These are phyloP conservation scores for Taphrina flavorubra DNA, from an alignment of 1,139 yeast species.

Conservation along the genomic window DNA sequence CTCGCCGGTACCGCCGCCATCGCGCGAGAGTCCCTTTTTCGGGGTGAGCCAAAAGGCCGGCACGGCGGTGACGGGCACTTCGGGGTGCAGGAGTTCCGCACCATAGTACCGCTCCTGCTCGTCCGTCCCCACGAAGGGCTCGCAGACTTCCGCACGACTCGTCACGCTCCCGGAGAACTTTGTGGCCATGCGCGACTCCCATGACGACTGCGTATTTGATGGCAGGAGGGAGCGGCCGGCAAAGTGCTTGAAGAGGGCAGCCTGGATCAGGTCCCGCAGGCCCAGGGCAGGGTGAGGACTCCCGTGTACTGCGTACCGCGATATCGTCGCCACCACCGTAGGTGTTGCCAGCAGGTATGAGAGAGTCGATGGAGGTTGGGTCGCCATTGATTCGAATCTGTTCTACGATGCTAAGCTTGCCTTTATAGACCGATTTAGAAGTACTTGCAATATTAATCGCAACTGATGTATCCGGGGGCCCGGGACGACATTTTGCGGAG, in stretches of 20 bases:
- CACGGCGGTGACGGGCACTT: slow-evolving; percentile 10
- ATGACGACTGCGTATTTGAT: not conserved
- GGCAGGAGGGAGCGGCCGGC: slow-evolving; percentile 6
- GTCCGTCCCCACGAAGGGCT: not conserved
- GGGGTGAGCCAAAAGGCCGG: slow-evolving; percentile 25
- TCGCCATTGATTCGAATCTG: not conserved
- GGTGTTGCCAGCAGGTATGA: slow-evolving; percentile 14
- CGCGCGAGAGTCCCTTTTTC: slow-evolving; percentile 1
- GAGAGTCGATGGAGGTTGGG: not conserved
- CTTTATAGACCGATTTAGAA: no score
- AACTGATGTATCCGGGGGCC: not conserved
- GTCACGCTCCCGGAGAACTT: slow-evolving; percentile 6
- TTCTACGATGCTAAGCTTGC: no score
- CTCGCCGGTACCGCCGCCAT: not conserved
- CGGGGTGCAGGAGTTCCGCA: not conserved
- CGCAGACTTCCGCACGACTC: not conserved
- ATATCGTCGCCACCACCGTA: slow-evolving; percentile 13
- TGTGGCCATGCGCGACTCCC: slow-evolving; percentile 2
- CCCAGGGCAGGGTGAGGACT: slow-evolving; percentile 15
- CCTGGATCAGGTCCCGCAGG: slow-evolving; percentile 16
- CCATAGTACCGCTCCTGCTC: slow-evolving; percentile 7
- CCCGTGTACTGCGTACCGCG: slow-evolving; percentile 15
- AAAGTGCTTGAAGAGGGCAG: slow-evolving; percentile 20
- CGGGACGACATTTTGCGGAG: slow-evolving; percentile 1
- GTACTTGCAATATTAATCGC: not conserved